A percentile compares a stretch with the other conserved stretches of the same genome.
Conservation (phyloP, 2,329 filamentous ascomycete genomes). For the Verticillium nonalfalfae region DNA sequence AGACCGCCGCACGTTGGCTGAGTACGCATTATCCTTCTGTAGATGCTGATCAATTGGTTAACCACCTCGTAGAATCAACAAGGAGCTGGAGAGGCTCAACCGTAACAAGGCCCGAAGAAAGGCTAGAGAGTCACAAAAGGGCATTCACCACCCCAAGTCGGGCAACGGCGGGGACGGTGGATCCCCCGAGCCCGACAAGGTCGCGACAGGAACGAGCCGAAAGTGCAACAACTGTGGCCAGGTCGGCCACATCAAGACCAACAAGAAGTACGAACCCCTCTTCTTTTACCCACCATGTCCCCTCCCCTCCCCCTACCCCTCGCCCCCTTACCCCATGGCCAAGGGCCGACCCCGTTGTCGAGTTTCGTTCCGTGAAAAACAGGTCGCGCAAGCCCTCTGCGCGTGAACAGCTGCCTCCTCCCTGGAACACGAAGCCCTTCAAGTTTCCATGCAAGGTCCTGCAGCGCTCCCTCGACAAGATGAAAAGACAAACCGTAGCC, state of each 20-base stretch:
- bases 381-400: background rate
- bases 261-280: constrained; percentile 73
- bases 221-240: constrained; percentile 98
- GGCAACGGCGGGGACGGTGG: constrained; percentile 28
- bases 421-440: background rate
- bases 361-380: background rate
- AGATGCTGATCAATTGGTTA: constrained; percentile 12
- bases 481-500: background rate
- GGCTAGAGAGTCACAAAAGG: constrained; percentile 86
- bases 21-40: constrained; percentile 8
- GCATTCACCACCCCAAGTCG: constrained; percentile 36
- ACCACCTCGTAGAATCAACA: constrained; percentile 47
- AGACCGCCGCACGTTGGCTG: constrained; percentile 12
- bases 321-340: constrained; percentile 16
- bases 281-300: constrained; percentile 13
- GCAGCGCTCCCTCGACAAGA: background rate
- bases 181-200: constrained; percentile 49
- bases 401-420: constrained; percentile 1
- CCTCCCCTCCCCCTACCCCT: constrained; percentile 4
- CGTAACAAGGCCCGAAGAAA: constrained; percentile 88
- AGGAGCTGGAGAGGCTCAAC: constrained; percentile 76
- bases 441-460: constrained; percentile 1
- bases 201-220: constrained; percentile 63
- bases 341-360: background rate
- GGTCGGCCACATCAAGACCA: constrained; percentile 97